Conservation (phyloP, 306 rosid species). For the Ammopiptanthus mongolicus region DNA sequence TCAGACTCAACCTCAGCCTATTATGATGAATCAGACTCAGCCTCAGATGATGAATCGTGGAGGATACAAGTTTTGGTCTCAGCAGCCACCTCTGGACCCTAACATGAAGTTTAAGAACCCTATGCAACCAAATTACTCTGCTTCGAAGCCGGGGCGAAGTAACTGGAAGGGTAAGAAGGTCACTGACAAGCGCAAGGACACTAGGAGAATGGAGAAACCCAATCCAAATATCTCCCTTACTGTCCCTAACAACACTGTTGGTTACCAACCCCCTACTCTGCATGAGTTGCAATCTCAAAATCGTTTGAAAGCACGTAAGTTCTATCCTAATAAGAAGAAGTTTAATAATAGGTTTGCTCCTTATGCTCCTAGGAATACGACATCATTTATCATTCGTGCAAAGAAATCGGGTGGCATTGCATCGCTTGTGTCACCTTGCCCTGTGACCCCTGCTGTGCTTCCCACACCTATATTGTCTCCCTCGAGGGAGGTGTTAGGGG, state of each 20-base stretch:
- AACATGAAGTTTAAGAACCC: conserved; percentile 43
- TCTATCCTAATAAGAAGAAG: conserved; percentile 84
- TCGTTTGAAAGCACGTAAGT: conserved; percentile 80
- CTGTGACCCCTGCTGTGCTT: conserved; percentile 84
- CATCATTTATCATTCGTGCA: conserved; percentile 80
- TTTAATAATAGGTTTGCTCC: conserved; percentile 79
- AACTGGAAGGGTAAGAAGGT: conserved; percentile 83
- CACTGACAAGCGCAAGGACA: conserved; percentile 58
- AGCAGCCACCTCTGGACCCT: conserved; percentile 39
- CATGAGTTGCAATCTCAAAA: conserved; percentile 83
- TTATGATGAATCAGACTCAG: conserved; percentile 25
- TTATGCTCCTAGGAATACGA: conserved; percentile 91
- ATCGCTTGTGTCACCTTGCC: conserved; percentile 82
- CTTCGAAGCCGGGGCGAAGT: conserved; percentile 38
- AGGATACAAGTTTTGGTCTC: conserved; percentile 45
- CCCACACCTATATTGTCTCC: conserved; percentile 88
- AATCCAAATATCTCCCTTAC: background rate
- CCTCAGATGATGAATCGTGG: conserved; percentile 49
- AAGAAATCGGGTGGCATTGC: conserved; percentile 89
- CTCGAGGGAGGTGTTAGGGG: conserved; percentile 78
- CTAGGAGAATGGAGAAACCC: conserved; percentile 52
- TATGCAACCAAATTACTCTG: conserved; percentile 28
- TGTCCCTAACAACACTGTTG: conserved; percentile 8
- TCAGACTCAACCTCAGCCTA: conserved; percentile 29
- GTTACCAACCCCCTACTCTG: conserved; percentile 68